These are phyloP conservation scores for Kernera saxatilis DNA, from an alignment of 345 rosid genomes.

Conservation along the genomic window DNA sequence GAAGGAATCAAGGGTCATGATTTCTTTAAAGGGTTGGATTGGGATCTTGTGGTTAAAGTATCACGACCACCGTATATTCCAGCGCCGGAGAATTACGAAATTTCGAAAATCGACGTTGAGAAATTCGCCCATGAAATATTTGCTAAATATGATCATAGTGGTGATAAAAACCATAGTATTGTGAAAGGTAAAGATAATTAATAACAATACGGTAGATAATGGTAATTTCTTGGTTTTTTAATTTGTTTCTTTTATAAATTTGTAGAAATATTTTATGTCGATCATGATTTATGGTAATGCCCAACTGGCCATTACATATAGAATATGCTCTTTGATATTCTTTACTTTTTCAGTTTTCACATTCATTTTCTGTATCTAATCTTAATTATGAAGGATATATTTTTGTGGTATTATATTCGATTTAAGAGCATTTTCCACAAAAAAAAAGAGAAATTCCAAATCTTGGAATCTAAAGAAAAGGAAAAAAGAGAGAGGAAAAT, in stretches of 20 bases:
- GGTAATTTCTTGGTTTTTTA: background rate
- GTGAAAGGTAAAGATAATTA: background rate
- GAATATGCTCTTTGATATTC: background rate
- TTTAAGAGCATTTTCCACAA: background rate
- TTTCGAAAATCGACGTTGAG: slow-evolving; percentile 49
- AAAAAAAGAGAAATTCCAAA: background rate
- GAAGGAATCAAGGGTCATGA: slow-evolving; percentile 61
- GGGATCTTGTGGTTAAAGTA: slow-evolving; percentile 45
- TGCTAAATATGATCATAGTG: background rate
- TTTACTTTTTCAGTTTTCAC: background rate
- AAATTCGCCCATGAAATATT: slow-evolving; percentile 45
- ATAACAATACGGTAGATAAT: background rate
- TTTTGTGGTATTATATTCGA: background rate
- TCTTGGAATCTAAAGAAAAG: background rate
- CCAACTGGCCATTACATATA: background rate
- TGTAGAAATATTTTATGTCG: background rate
- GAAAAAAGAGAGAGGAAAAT: background rate
- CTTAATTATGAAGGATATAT: background rate
- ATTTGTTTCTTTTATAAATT: background rate
- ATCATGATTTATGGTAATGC: background rate
- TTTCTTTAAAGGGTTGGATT: slow-evolving; percentile 51
- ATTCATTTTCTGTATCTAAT: background rate
- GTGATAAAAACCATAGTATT: background rate
- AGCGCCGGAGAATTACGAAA: background rate
- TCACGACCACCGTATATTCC: slow-evolving; percentile 72